Evolutionary conservation across 2,329 filamentous ascomycete genomes (phyloP), one percentile per base, ranked within the genome.

Genomic region (Diaporthe ampelina): DNA sequence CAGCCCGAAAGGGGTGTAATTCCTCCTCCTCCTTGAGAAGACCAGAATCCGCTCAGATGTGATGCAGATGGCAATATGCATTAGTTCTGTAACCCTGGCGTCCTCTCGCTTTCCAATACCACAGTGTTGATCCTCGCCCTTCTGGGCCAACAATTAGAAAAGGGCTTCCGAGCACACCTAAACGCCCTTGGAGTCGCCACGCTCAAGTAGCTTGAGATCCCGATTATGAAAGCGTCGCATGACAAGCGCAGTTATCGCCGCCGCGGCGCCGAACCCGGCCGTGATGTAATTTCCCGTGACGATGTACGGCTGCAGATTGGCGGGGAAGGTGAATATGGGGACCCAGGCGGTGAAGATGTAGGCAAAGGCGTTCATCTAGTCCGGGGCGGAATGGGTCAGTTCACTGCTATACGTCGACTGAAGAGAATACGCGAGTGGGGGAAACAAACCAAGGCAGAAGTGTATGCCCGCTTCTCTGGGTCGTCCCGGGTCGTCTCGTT

Each of bases 321-420:
- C 76, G 10, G 79, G 79, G 43, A 80, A 81, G 17, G 79, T 80
- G 48, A 81, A 81, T 45, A 81, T 80, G 6, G 78, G 76, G 0
- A 81, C 74, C 79, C 79, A 81, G 0, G 79, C 79, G n/a, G 77
- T 77, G 73, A 80, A 80, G 15, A 79, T 80, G 67, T 78, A 80
- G 19, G 79, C 78, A 21, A 79, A 80, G 0, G 78, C 78, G 35
- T 80, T 81, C 79, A 80, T 80, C 78, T 80, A n/a, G 13, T 29
- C 15, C 45, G 19, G 37, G 29, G 48, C 9, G 2, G 26, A 24
- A 0, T 57, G 1, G 1, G n/a, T 52, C 15, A 67, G 61, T 29
- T 8, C 5, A 10, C 10, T 35, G 1, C 7, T 6, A 19, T 32
- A 4, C 19, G 21, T 50, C 8, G 7, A 2, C 19, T 15, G 1